These are phyloP conservation scores for Arachis stenosperma DNA, from an alignment of 306 rosid species.

Conservation along the genomic window DNA sequence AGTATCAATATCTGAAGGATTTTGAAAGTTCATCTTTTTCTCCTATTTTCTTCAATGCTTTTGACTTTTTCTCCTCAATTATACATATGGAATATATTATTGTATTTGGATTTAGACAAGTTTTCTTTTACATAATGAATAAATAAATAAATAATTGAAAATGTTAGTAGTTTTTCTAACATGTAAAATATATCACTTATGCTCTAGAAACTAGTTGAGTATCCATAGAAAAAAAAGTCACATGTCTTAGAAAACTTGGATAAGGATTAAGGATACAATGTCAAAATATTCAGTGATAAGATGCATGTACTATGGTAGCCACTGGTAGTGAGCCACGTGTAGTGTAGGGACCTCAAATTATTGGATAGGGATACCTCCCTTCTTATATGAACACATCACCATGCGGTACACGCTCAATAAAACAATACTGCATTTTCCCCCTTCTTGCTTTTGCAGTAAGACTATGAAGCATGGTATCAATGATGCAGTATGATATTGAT, in stretches of 20 bases:
- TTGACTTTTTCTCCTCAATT: neutral
- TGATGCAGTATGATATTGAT: neutral
- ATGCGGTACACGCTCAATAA: neutral
- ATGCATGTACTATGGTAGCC: neutral
- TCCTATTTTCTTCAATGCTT: neutral
- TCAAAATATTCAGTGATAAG: neutral
- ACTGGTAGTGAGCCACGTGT: conserved; percentile 5
- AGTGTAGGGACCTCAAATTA: neutral
- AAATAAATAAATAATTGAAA: no score
- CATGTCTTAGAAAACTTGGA: conserved; percentile 24
- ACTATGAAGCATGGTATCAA: no score
- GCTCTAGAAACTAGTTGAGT: conserved; percentile 26
- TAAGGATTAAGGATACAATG: neutral
- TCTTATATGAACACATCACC: neutral
- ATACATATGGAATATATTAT: neutral
- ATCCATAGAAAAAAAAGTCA: conserved; percentile 10
- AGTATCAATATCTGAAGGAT: neutral
- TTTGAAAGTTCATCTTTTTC: neutral
- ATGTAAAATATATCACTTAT: neutral
- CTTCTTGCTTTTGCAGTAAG: neutral
- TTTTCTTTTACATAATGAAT: no score
- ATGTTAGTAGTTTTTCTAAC: no score
- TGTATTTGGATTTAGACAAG: no score
- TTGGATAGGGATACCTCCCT: neutral
- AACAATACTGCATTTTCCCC: neutral